Conservation (phyloP, 2,329 filamentous ascomycete species). For the Fusarium liriodendri region DNA sequence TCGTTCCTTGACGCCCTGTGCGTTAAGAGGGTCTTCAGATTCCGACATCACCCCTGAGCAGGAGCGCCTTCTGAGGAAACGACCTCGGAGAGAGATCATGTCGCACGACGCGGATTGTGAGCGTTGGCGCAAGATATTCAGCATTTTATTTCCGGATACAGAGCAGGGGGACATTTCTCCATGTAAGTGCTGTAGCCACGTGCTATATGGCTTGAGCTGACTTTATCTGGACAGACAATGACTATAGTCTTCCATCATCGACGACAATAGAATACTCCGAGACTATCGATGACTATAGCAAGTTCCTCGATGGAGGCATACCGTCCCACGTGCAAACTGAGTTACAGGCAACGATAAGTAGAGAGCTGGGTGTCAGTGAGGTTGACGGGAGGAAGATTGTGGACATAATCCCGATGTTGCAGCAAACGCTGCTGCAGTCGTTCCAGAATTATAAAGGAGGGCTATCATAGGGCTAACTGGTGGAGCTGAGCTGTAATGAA, state of each 20-base stretch:
- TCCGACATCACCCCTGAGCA: not conserved
- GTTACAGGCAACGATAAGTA: not conserved
- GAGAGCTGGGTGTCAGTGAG: not conserved
- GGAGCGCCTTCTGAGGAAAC: not conserved
- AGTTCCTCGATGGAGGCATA: not conserved
- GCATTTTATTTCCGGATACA: not conserved
- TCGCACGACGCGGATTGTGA: not conserved
- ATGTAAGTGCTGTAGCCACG: not conserved
- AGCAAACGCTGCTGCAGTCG: not conserved
- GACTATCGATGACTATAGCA: not conserved
- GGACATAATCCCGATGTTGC: not conserved
- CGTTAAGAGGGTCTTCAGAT: not conserved
- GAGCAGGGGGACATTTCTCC: not conserved
- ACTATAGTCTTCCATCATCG: not conserved
- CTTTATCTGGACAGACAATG: not conserved
- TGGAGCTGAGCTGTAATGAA: not conserved
- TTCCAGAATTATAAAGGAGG: not conserved
- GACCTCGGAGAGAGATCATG: not conserved
- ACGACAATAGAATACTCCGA: not conserved
- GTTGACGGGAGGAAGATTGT: not conserved
- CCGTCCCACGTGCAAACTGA: not conserved
- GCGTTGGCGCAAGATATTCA: not conserved
- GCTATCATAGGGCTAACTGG: not conserved
- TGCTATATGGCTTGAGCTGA: not conserved
- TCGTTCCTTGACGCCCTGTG: not conserved